Base-by-base conservation (phyloP, 2,329 filamentous ascomycete species). In the Bipolaris sorokiniana region DNA sequence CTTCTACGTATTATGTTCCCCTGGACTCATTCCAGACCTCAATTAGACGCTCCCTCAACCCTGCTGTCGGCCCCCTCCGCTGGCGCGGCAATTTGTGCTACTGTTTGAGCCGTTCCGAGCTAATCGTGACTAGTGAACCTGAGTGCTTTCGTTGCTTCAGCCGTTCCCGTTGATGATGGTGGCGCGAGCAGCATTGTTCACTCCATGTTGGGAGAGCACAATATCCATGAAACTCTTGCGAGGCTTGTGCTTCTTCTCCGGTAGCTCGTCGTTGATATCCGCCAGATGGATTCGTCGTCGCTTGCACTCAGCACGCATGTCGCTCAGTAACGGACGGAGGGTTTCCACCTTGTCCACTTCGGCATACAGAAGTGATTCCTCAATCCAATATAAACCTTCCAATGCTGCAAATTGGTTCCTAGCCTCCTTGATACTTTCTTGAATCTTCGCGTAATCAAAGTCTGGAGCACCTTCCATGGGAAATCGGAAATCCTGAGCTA, bases 331-430 rank as follows among this genome's bases (percentile, higher is more conserved):
- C 11, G 72, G 71, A 20, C 58, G 62, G 26, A 76, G 56, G 15
- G 51, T 61, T 7, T 71, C 67, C 3, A 70, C 51, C 40, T 74
- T 74, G 41, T 74, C 72, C 5, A 72, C 61, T 40, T 74, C 73
- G 1, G 65, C 42, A 36, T 61, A 54, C 26, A 76, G 44, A 16
- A 68, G 54, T 9, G 61, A 64, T 31, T 73, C 70, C 50, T 75
- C 70, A 16, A 78, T 62, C 74, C 75, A 78, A 48, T 76, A 76
- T 44, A 77, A 46, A 10, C 74, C 74, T 10, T 77, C 71, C 74
- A 78, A 75, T 22, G 63, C 60, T 3, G 76, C 57, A 41, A 77
- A 77, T 41, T 76, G 71, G 22, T 71, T 68, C 31, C 69, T 70
- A 0, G 74, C 71, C 50, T 77, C 72, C 28, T 68, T 70, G 60